Base-by-base conservation (phyloP, 139 green algal genomes). In the Tetradesmus obliquus region DNA sequence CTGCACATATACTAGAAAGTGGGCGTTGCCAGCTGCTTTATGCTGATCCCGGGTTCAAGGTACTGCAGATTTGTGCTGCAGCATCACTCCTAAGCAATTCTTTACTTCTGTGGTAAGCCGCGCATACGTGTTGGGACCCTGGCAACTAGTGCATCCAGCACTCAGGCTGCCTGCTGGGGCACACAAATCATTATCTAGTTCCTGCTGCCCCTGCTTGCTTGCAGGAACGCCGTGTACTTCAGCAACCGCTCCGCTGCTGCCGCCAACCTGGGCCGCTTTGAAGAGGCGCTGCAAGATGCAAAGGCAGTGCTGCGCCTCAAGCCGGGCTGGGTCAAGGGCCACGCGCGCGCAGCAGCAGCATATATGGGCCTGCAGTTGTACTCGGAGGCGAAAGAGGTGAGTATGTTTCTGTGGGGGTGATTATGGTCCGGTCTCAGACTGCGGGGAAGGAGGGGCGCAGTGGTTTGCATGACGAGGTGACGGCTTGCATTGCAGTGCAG, bases 171-270 rank as follows among this genome's bases (percentile, higher is more conserved):
- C 15, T 24, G 17, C 15, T 45, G 32, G 32, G 32, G 32, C 32
- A 45, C 32, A 45, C 32, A 45, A 45, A 45, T 45, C 32, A 45
- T 45, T 45, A 45, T 45, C 32, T 45, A 45, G 32, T 58, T 19
- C 19, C 55, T 10, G n/a, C 4, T 80, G 45, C n/a, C 19, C 19
- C 20, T 17, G 54, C 53, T 57, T 71, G 53, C 54, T 15, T 72
- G 54, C 88, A 96, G 94, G 72, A 95, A 95, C 74, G 95, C 97
- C 79, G 92, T 98, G 5, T 98, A 96, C 89, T 97, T 90, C 83
- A 98, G 96, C 93, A 98, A 98, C 88, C 95, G 97, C 60, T 97
- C 97, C 1, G 97, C 97, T 7, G 93, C 96, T 0, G 85, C 92
- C 15, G 95, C 93, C 6, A 79, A 91, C 13, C 55, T 96, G 69